A percentile compares a stretch with the other conserved stretches of the same genome.
These are phyloP conservation scores for Phytophthora pini DNA, from an alignment of 352 stramenopile species.

Conservation along the genomic window DNA sequence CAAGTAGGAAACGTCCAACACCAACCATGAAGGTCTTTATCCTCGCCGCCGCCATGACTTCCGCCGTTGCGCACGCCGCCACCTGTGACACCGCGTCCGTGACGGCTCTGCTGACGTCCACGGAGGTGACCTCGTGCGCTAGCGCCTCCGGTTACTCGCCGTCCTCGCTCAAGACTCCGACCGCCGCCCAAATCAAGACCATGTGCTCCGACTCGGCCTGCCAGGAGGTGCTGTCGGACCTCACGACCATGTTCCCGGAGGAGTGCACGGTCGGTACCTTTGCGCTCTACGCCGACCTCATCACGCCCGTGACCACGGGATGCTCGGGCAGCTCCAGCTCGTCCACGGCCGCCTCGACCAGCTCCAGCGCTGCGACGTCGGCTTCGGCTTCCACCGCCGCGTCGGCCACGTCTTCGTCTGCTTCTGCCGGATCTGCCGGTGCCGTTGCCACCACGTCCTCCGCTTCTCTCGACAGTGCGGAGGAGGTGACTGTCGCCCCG, in stretches of 20 bases:
- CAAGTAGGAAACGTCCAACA: neutral
- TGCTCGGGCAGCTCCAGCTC: conserved; percentile 29
- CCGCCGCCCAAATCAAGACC: conserved; percentile 20
- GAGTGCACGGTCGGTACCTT: conserved; percentile 45
- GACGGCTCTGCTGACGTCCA: conserved; percentile 20
- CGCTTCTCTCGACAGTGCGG: conserved; percentile 20
- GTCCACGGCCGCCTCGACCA: conserved; percentile 14
- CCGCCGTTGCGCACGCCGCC: conserved; percentile 24
- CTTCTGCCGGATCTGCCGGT: conserved; percentile 17
- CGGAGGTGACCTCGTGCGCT: conserved; percentile 30
- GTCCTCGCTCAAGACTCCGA: conserved; percentile 29
- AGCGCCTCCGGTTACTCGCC: conserved; percentile 41
- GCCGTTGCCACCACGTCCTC: conserved; percentile 8
- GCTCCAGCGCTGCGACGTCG: conserved; percentile 17
- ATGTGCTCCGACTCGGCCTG: conserved; percentile 42
- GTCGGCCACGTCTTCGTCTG: conserved; percentile 17
- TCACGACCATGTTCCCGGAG: conserved; percentile 31
- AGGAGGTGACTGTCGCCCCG: conserved; percentile 29
- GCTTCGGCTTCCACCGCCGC: conserved; percentile 6
- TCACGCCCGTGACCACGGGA: conserved; percentile 37
- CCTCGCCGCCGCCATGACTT: conserved; percentile 22
- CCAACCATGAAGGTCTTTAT: conserved; percentile 42
- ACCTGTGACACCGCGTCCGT: conserved; percentile 35
- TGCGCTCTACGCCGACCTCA: conserved; percentile 35
- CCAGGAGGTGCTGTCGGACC: conserved; percentile 36